A percentile compares a stretch with the other conserved stretches of the same genome.
Conservation (phyloP, 176 grass and related monocot genomes). For the Areca catechu region DNA sequence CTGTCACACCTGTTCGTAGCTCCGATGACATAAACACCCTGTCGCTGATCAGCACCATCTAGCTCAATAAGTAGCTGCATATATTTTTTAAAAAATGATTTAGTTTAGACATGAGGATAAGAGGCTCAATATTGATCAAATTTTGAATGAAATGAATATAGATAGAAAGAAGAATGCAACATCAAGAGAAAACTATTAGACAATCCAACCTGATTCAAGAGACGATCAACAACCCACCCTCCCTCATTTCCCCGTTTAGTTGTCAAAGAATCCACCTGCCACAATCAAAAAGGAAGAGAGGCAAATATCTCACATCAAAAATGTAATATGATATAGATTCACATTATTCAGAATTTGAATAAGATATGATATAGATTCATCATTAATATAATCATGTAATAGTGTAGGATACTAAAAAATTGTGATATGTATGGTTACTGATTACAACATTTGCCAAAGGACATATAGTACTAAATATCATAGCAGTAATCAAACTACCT, state of each 20-base stretch:
- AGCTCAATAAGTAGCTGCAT: constrained; percentile 79
- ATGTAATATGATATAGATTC: no score
- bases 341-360: no score
- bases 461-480: no score
- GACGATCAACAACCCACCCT: constrained; percentile 79
- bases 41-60: constrained; percentile 69
- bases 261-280: constrained; percentile 87
- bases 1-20: constrained; percentile 74
- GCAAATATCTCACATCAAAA: no score
- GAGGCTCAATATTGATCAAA: no score
- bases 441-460: no score
- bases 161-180: background rate
- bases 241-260: constrained; percentile 80
- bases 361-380: no score
- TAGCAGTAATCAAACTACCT: constrained; percentile 31
- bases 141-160: no score
- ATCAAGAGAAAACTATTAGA: background rate
- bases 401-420: no score
- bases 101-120: no score
- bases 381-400: no score
- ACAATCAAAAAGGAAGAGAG: constrained; percentile 4
- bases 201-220: constrained; percentile 62
- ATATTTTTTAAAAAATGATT: constrained; percentile 6
- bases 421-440: no score
- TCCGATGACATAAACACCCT: constrained; percentile 84